A percentile compares a stretch with the other conserved stretches of the same genome.
phyloP scores from a whole-genome alignment of 176 grass and related monocot genomes.

The Ampelocalamus luodianensis region DNA sequence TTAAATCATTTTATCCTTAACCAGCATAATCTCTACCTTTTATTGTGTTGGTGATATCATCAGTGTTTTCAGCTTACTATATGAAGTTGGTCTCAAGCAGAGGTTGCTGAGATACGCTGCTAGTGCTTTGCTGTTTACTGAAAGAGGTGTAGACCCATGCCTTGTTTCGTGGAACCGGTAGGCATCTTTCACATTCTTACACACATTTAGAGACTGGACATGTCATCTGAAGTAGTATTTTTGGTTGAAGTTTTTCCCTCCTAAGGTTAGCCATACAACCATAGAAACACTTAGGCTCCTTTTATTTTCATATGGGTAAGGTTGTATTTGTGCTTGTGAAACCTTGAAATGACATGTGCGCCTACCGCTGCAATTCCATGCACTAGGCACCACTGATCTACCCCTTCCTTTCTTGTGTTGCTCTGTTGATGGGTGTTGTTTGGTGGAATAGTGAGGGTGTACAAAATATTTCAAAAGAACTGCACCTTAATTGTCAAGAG shows the following conservation, averaged over 20 bases:
- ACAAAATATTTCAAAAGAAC: conserved; percentile 3
- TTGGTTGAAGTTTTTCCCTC: neutral
- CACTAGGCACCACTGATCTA: neutral
- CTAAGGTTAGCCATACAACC: neutral
- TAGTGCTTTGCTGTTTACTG: conserved; percentile 96
- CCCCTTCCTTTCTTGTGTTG: neutral
- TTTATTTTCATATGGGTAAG: conserved; percentile 9
- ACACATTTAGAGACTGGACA: conserved; percentile 20
- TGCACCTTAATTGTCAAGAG: neutral
- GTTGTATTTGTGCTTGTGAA: neutral
- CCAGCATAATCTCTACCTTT: conserved; percentile 2
- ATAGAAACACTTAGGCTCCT: neutral
- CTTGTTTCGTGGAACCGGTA: conserved; percentile 99
- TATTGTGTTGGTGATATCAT: conserved; percentile 37
- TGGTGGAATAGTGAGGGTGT: neutral
- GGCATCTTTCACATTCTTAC: conserved; percentile 34
- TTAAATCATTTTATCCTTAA: conserved; percentile 26
- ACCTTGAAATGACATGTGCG: neutral
- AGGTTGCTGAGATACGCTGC: conserved; percentile 95
- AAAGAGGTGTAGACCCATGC: conserved; percentile 83
- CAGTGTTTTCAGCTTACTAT: conserved; percentile 79
- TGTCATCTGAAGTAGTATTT: neutral
- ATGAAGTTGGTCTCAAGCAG: conserved; percentile 95
- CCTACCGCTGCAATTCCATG: neutral
- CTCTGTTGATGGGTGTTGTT: neutral